These are phyloP conservation scores for Rhizopogon salebrosus DNA, from an alignment of 768 basidiomycete genomes.

Conservation along the genomic window DNA sequence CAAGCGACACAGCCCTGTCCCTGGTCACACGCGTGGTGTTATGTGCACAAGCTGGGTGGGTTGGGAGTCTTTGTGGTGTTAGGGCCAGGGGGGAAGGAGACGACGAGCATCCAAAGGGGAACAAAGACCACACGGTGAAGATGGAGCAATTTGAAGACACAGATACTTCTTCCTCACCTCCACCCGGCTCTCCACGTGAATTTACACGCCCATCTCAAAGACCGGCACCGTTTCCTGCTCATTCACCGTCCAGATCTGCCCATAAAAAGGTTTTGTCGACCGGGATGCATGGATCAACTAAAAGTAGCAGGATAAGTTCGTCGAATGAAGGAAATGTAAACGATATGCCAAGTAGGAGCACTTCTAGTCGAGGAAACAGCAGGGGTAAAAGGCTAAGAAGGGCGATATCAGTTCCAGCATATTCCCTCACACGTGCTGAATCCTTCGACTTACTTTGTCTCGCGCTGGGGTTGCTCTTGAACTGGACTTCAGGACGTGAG, in stretches of 20 bases:
- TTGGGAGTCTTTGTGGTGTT: background rate
- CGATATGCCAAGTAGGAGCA: conserved; percentile 4
- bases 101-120: no score
- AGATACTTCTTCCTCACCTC: background rate
- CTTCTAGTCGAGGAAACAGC: conserved; percentile 4
- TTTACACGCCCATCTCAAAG: background rate
- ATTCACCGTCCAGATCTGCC: background rate
- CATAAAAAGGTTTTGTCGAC: background rate
- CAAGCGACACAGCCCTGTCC: background rate
- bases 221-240: no score
- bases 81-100: background rate
- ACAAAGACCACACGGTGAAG: background rate
- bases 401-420: conserved; percentile 12
- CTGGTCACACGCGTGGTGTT: background rate
- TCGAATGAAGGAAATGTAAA: conserved; percentile 1
- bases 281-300: background rate
- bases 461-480: conserved; percentile 69
- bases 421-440: conserved; percentile 24
- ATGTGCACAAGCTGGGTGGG: background rate
- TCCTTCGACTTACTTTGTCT: conserved; percentile 72
- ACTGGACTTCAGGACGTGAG: conserved; percentile 59
- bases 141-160: background rate
- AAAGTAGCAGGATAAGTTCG: background rate
- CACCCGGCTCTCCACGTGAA: background rate
- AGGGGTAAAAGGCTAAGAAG: conserved; percentile 6